A percentile compares a stretch with the other conserved stretches of the same genome.
These are phyloP conservation scores for Arachnopeziza araneosa DNA, from an alignment of 2,329 filamentous ascomycete species.

Conservation along the genomic window DNA sequence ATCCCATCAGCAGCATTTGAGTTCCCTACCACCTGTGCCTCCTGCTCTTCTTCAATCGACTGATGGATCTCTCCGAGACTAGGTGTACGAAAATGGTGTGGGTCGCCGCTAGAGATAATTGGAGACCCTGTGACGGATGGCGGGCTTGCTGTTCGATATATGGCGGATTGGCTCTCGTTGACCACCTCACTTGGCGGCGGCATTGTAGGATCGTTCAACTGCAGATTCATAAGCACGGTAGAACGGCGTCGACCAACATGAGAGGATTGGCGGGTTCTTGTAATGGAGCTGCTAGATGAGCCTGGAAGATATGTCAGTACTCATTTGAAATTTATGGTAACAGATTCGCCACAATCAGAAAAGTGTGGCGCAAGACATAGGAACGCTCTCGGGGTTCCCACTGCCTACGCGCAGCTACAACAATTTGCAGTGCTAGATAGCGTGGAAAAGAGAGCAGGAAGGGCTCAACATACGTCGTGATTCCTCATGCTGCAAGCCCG, in stretches of 20 bases:
- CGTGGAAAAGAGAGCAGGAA: neutral
- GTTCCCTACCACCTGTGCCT: slow-evolving; percentile 64
- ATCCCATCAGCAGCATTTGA: too few relatives aligned
- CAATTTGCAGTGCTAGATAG: neutral
- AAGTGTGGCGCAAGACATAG: neutral
- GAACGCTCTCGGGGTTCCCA: neutral
- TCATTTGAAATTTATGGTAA: too few relatives aligned
- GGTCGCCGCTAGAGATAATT: slow-evolving; percentile 38
- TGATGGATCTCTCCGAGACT: slow-evolving; percentile 75
- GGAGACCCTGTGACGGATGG: slow-evolving; percentile 43
- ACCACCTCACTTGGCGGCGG: slow-evolving; percentile 66
- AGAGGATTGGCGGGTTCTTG: slow-evolving; percentile 41
- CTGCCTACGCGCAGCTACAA: neutral
- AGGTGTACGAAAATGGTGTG: slow-evolving; percentile 60
- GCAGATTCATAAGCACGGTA: slow-evolving; percentile 66
- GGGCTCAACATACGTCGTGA: slow-evolving; percentile 44
- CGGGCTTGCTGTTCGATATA: slow-evolving; percentile 37
- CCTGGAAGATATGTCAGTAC: slow-evolving; percentile 12
- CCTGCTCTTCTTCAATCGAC: slow-evolving; percentile 73
- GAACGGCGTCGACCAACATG: slow-evolving; percentile 56
- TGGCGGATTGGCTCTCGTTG: slow-evolving; percentile 38
- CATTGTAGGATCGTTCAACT: slow-evolving; percentile 63
- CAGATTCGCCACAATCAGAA: neutral
- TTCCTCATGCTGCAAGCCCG: slow-evolving; percentile 63
- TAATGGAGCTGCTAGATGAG: slow-evolving; percentile 46